Conservation (phyloP, 306 rosid genomes). For the Comarum palustre region DNA sequence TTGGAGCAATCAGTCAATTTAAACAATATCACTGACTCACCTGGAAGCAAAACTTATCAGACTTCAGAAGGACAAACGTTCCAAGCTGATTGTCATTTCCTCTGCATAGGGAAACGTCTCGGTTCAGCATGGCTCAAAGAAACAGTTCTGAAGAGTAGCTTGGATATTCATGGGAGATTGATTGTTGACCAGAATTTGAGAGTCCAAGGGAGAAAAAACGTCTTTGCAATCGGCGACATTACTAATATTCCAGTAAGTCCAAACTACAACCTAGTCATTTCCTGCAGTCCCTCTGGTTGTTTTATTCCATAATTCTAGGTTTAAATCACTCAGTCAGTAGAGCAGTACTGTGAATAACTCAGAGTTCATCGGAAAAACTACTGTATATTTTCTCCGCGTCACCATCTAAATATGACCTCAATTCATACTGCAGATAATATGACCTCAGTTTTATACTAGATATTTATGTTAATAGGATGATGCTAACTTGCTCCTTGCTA, state of each 20-base stretch:
- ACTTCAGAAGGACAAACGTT: slow-evolving; percentile 59
- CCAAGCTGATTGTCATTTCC: slow-evolving; percentile 61
- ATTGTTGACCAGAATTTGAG: slow-evolving; percentile 59
- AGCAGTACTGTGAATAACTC: not conserved
- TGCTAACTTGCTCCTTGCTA: not conserved
- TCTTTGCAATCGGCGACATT: slow-evolving; percentile 78
- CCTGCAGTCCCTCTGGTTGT: not conserved
- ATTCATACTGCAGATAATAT: not conserved
- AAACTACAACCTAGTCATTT: slow-evolving; percentile 4
- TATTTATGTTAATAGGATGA: not conserved
- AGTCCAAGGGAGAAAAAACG: slow-evolving; percentile 52
- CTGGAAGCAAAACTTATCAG: slow-evolving; percentile 35
- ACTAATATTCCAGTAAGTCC: slow-evolving; percentile 63
- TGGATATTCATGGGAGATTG: slow-evolving; percentile 57
- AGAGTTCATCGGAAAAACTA: not conserved
- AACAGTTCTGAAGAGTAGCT: slow-evolving; percentile 35
- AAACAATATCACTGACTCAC: slow-evolving; percentile 21
- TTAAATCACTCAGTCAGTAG: not conserved
- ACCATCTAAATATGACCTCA: not conserved
- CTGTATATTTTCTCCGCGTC: not conserved
- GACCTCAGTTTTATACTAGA: not conserved
- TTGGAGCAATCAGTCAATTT: slow-evolving; percentile 49
- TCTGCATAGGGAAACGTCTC: slow-evolving; percentile 50
- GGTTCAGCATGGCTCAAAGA: slow-evolving; percentile 69
- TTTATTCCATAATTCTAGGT: not conserved